Evolutionary conservation across 2,329 filamentous ascomycete species (phyloP).

Genomic region (Microascus cirrosus): DNA sequence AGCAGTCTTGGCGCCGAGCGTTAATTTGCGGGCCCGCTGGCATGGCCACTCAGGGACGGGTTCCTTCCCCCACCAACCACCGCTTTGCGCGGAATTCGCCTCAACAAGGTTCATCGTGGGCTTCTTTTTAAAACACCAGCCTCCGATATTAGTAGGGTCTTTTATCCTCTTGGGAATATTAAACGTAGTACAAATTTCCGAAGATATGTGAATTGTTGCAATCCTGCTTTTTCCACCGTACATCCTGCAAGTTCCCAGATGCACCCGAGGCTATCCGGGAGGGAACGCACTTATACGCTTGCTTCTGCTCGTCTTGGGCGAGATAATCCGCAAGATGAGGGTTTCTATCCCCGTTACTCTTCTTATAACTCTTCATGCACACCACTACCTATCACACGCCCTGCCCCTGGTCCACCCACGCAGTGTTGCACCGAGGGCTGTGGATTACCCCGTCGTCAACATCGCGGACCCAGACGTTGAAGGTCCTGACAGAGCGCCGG

Average conservation of each 20-base stretch:
- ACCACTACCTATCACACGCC: slow-evolving; percentile 4
- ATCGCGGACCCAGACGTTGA: slow-evolving; percentile 2
- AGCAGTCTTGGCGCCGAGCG: not conserved
- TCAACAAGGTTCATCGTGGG: not conserved
- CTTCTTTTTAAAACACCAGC: not conserved
- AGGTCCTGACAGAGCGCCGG: not conserved
- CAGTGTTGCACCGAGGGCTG: slow-evolving; percentile 12
- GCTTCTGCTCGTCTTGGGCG: not conserved
- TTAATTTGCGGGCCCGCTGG: not conserved
- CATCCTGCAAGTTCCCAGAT: not conserved
- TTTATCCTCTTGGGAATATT: not conserved
- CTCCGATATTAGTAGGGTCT: not conserved
- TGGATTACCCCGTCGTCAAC: slow-evolving; percentile 5
- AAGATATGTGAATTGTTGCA: too few species aligned
- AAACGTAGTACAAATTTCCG: not conserved
- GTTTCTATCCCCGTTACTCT: slow-evolving; percentile 12
- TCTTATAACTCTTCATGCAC: slow-evolving; percentile 13
- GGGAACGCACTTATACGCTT: not conserved
- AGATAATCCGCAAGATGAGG: slow-evolving; percentile 18
- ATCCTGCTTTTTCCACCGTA: too few species aligned
- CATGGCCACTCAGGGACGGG: not conserved
- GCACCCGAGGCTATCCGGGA: not conserved
- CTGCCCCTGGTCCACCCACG: slow-evolving; percentile 12
- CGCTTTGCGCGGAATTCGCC: not conserved
- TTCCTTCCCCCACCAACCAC: not conserved